Evolutionary conservation across 345 rosid species (phyloP), one percentile per base, ranked within the genome.

Genomic region (Reutealis trisperma): DNA sequence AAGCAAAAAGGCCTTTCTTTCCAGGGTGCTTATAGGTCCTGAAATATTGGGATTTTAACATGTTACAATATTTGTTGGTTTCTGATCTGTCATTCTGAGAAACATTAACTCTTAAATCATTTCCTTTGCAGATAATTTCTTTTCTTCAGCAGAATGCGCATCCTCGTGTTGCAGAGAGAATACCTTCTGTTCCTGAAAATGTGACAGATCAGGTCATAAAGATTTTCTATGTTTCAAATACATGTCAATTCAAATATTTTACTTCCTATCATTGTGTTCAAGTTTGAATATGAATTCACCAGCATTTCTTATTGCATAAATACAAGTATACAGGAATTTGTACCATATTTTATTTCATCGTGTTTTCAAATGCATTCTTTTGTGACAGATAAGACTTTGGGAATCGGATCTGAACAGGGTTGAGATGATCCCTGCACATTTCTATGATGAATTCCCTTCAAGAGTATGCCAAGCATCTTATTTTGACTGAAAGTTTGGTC

Each of bases 101-200:
- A 57, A 72, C 66, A 6, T 70, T 61, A 63, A 75, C 80, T 70
- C 25, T 62, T 75, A 32, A n/a, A n/a, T 19, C 54, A 3, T 73
- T 79, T 67, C 5, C 58, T 60, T 71, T 63, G 81, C 90, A 91
- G 97, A 94, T 94, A 78, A 83, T 94, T 68, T 74, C 89, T 27
- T 94, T 93, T 82, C 92, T 96, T 73, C 97, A 90, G 88, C 97
- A 96, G 77, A 93, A 96, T 83, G 89, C 96, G 8, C 99, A 93
- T 89, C 94, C 94, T 76, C 92, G 94, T 63, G 91, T 92, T 68
- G 94, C 96, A 6, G 93, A 88, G 62, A 87, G 85, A 85, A 12
- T 87, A 79, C 99, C 97, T 11, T 83, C 92, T 47, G 91, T 96
- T 81, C 98, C 98, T 13, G 97, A 96, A 85, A 96, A 96, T 77